Evolutionary conservation across 768 basidiomycete species (phyloP).

Genomic region (Suillus variegatus): DNA sequence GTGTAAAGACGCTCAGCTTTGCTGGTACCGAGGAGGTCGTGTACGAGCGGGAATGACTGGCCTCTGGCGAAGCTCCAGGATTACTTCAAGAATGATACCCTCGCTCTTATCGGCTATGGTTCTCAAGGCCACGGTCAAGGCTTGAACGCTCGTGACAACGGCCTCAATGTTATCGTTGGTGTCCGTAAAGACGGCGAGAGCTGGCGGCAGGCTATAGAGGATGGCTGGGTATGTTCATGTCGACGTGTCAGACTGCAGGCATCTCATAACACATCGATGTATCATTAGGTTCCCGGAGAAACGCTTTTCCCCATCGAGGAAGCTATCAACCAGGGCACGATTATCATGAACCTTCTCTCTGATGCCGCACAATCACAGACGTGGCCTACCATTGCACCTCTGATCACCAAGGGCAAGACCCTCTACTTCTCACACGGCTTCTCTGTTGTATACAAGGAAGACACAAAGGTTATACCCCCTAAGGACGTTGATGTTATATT

Average conservation of each 20-base stretch:
- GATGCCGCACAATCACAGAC: slow-evolving; percentile 99
- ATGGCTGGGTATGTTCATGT: slow-evolving; percentile 80
- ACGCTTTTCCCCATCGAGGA: slow-evolving; percentile 98
- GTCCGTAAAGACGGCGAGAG: slow-evolving; percentile 96
- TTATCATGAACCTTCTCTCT: slow-evolving; percentile 99
- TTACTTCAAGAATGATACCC: slow-evolving; percentile 99
- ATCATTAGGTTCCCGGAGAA: slow-evolving; percentile 82
- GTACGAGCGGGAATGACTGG: slow-evolving; percentile 97
- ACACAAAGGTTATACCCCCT: slow-evolving; percentile 92
- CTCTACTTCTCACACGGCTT: slow-evolving; percentile 99
- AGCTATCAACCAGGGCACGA: slow-evolving; percentile 92
- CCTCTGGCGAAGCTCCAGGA: slow-evolving; percentile 97
- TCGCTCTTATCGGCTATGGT: slow-evolving; percentile 98
- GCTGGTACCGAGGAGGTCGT: slow-evolving; percentile 92
- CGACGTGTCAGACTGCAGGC: neutral
- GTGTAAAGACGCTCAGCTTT: slow-evolving; percentile 95
- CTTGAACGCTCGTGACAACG: slow-evolving; percentile 98
- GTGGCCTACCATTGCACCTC: slow-evolving; percentile 85
- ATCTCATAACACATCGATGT: neutral
- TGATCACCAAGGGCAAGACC: slow-evolving; percentile 99
- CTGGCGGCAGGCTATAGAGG: slow-evolving; percentile 93
- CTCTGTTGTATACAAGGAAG: slow-evolving; percentile 97
- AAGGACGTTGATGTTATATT: slow-evolving; percentile 97
- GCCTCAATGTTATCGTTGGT: slow-evolving; percentile 97
- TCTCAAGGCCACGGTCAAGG: slow-evolving; percentile 99